Evolutionary conservation across 2,329 filamentous ascomycete species (phyloP).

Genomic region (Fusarium sp.): DNA sequence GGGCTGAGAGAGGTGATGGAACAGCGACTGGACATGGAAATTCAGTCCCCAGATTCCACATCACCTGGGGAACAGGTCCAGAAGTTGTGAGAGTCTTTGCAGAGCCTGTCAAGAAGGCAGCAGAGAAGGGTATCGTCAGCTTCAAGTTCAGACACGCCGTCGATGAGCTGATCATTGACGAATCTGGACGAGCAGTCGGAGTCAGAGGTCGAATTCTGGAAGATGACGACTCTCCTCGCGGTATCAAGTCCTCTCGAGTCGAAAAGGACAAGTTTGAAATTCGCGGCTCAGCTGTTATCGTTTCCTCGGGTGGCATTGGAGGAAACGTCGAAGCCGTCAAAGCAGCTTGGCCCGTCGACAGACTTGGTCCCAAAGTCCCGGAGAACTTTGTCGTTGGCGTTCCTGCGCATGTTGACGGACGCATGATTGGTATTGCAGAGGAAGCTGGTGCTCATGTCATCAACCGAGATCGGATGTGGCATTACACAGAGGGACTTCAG

Average conservation of each 20-base stretch:
- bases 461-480: constrained; percentile 75
- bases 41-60: constrained; percentile 72
- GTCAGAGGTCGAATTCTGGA: constrained; percentile 67
- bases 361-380: constrained; percentile 68
- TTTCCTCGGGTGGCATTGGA: constrained; percentile 71
- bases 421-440: constrained; percentile 70
- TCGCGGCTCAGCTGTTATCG: constrained; percentile 63
- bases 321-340: constrained; percentile 72
- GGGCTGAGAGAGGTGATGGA: constrained; percentile 71
- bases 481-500: constrained; percentile 72
- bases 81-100: constrained; percentile 69
- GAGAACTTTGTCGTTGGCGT: constrained; percentile 70
- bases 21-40: constrained; percentile 70
- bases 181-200: constrained; percentile 64
- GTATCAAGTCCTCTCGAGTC: constrained; percentile 63
- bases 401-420: constrained; percentile 73
- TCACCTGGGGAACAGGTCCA: constrained; percentile 72
- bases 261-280: constrained; percentile 66
- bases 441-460: constrained; percentile 65
- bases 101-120: constrained; percentile 67
- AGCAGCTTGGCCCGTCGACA: constrained; percentile 67
- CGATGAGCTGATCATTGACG: constrained; percentile 67
- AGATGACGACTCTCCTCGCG: constrained; percentile 62
- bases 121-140: constrained; percentile 63
- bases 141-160: constrained; percentile 70